phyloP scores from a whole-genome alignment of 441 rosid genomes.

The Mallotus repandus region DNA sequence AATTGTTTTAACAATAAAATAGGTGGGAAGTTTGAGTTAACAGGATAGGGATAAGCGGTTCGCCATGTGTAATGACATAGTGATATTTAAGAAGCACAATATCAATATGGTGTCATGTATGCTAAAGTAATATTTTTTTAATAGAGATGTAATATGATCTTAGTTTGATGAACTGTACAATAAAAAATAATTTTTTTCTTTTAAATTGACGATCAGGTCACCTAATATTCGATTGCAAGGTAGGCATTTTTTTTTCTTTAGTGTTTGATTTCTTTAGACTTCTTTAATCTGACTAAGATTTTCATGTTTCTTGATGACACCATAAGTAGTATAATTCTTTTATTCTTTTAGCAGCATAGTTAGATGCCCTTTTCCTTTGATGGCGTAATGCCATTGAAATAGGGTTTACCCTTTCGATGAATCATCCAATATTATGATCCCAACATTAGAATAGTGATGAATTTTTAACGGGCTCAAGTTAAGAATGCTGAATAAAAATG shows the following conservation, averaged over 20 bases:
- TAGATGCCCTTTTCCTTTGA: slow-evolving; percentile 15
- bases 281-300: slow-evolving; percentile 18
- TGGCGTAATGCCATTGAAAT: slow-evolving; percentile 26
- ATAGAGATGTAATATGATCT: too few species aligned
- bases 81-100: neutral
- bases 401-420: slow-evolving; percentile 3
- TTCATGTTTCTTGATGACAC: slow-evolving; percentile 28
- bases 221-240: slow-evolving; percentile 8
- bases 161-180: too few species aligned
- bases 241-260: slow-evolving; percentile 1
- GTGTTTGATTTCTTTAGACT: neutral
- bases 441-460: neutral
- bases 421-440: slow-evolving; percentile 6
- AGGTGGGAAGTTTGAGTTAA: too few species aligned
- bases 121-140: neutral
- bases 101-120: neutral
- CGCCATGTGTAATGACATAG: neutral
- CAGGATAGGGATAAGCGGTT: neutral
- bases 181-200: too few species aligned
- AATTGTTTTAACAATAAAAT: too few species aligned
- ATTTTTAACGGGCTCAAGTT: neutral
- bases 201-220: too few species aligned
- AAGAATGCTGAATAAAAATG: neutral
- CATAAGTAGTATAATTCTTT: slow-evolving; percentile 31
- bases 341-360: slow-evolving; percentile 15